These are phyloP conservation scores for Bullera alba DNA, from an alignment of 768 basidiomycete genomes.

Conservation along the genomic window DNA sequence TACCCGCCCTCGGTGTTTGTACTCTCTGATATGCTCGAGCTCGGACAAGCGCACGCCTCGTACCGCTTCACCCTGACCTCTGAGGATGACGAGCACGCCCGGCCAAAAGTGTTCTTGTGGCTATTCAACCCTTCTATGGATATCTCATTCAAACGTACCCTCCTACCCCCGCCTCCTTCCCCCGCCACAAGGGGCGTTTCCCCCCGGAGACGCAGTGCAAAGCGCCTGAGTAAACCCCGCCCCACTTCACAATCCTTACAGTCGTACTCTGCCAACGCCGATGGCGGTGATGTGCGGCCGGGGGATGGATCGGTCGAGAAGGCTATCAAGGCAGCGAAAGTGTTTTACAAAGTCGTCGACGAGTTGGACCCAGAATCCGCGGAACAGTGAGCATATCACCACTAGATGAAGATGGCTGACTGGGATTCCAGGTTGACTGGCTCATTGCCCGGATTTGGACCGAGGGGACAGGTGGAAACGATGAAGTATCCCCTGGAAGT, in stretches of 20 bases:
- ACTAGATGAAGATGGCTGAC: not conserved
- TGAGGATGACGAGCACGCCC: conserved; percentile 78
- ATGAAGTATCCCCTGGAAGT: conserved; percentile 73
- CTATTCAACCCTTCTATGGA: conserved; percentile 84
- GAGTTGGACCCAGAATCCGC: no score
- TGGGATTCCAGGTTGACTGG: not conserved
- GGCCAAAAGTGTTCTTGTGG: conserved; percentile 80
- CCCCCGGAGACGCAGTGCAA: not conserved
- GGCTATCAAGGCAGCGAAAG: conserved; percentile 56
- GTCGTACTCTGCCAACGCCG: not conserved
- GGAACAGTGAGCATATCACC: not conserved
- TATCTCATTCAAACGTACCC: conserved; percentile 64
- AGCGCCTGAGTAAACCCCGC: not conserved
- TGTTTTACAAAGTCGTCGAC: conserved; percentile 63
- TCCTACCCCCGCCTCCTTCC: conserved; percentile 57
- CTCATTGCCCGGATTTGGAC: conserved; percentile 60
- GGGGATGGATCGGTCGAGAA: no score
- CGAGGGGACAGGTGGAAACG: conserved; percentile 81
- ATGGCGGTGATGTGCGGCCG: not conserved
- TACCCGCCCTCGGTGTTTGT: conserved; percentile 79
- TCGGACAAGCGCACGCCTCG: conserved; percentile 82
- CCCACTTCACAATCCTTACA: not conserved
- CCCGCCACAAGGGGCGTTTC: conserved; percentile 54
- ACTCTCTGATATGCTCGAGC: conserved; percentile 83
- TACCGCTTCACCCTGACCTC: conserved; percentile 77